Evolutionary conservation across 108 stramenopile genomes (phyloP).

Genomic region (Mediolabrus comicus): DNA sequence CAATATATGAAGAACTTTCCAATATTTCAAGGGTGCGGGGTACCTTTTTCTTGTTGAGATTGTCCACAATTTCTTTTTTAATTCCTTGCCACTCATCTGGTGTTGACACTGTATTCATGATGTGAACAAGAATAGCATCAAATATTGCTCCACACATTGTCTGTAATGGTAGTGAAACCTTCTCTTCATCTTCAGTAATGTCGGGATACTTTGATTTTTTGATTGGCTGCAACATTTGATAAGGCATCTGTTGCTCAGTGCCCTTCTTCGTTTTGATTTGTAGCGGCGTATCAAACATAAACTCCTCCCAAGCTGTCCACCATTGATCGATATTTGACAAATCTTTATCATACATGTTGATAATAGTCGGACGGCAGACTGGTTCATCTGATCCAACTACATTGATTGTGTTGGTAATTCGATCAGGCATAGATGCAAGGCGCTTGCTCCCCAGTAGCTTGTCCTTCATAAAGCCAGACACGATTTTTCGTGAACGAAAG

Average conservation of each 20-base stretch:
- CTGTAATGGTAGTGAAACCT: constrained; percentile 72
- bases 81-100: constrained; percentile 70
- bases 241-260: constrained; percentile 44
- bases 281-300: constrained; percentile 72
- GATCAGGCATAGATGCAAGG: constrained; percentile 87
- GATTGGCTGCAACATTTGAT: constrained; percentile 70
- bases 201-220: constrained; percentile 80
- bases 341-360: constrained; percentile 83
- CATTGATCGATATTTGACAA: constrained; percentile 54
- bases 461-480: constrained; percentile 78
- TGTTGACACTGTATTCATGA: constrained; percentile 66
- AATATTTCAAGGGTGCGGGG: constrained; percentile 75
- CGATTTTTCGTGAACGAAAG: constrained; percentile 68
- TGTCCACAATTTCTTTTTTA: constrained; percentile 68
- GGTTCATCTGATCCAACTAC: constrained; percentile 35
- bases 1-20: constrained; percentile 49
- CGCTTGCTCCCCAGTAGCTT: constrained; percentile 73
- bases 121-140: constrained; percentile 84
- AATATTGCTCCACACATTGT: constrained; percentile 82
- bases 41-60: constrained; percentile 77
- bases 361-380: constrained; percentile 80
- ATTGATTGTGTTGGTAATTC: constrained; percentile 89
- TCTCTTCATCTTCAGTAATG: constrained; percentile 70
- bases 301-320: constrained; percentile 78
- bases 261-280: constrained; percentile 51